A percentile compares a stretch with the other conserved stretches of the same genome.
Evolutionary conservation across 495 filamentous ascomycete genomes (phyloP).

Genomic region (Neurospora sp.): DNA sequence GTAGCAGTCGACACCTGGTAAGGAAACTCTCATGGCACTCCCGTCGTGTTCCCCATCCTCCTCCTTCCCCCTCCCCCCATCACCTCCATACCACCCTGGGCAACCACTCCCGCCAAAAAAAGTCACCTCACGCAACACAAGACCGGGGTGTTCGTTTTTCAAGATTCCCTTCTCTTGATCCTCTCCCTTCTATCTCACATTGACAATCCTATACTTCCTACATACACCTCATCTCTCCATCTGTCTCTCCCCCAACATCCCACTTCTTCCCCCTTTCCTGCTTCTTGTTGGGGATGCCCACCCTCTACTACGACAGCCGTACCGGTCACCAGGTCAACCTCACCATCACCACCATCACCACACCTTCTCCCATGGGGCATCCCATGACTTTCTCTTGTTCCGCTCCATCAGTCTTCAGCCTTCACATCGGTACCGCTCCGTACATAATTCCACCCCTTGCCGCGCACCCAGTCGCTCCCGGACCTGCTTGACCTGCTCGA

Average conservation of each 20-base stretch:
- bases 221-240: background rate
- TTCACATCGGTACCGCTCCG: background rate
- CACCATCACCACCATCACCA: background rate
- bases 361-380: background rate
- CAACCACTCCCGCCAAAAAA: background rate
- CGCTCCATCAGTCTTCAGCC: background rate
- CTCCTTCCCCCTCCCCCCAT: background rate
- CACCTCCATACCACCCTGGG: background rate
- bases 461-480: background rate
- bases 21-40: slow-evolving; percentile 2
- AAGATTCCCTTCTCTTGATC: background rate
- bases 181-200: background rate
- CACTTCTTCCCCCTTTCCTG: background rate
- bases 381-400: background rate
- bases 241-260: background rate
- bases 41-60: background rate
- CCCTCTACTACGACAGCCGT: background rate
- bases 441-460: slow-evolving; percentile 1
- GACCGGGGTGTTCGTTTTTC: background rate
- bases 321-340: background rate
- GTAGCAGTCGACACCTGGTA: slow-evolving; percentile 6
- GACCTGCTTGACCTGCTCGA: slow-evolving; percentile 3
- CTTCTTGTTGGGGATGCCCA: background rate
- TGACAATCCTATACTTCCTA: background rate
- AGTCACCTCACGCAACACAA: background rate